Evolutionary conservation across 495 filamentous ascomycete genomes (phyloP).

Genomic region (Penicillium soppii): DNA sequence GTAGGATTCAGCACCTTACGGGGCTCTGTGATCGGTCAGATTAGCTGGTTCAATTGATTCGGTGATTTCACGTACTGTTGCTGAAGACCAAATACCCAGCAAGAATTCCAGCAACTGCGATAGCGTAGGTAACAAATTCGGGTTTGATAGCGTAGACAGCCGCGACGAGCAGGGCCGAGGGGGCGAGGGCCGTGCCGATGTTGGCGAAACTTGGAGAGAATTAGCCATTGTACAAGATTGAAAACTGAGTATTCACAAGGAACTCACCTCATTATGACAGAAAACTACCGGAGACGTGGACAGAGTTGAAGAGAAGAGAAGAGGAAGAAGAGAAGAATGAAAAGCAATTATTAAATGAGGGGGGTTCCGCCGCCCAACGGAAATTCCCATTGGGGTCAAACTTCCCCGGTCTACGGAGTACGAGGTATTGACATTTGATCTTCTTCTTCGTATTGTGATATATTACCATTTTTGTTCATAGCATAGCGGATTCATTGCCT

Average conservation of each 20-base stretch:
- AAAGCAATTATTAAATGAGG: constrained; percentile 5
- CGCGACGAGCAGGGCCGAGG: constrained; percentile 75
- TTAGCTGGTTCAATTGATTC: constrained; percentile 7
- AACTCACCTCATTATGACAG: constrained; percentile 38
- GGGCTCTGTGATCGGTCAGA: constrained; percentile 49
- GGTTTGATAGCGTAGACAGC: constrained; percentile 74
- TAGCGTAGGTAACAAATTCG: constrained; percentile 74
- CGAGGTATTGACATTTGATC: neutral
- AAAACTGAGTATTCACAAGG: neutral
- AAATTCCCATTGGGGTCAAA: constrained; percentile 20
- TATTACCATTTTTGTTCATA: too few species aligned
- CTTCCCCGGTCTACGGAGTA: constrained; percentile 5
- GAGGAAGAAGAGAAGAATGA: constrained; percentile 12
- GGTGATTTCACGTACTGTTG: constrained; percentile 17
- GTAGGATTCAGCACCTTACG: constrained; percentile 83
- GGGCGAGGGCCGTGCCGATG: constrained; percentile 79
- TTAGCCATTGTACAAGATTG: constrained; percentile 11
- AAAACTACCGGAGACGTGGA: neutral
- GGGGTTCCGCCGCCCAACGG: constrained; percentile 27
- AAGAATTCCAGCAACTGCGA: constrained; percentile 35
- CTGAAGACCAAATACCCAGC: constrained; percentile 19
- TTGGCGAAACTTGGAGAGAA: constrained; percentile 39
- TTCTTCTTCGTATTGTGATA: neutral
- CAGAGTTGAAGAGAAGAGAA: neutral
- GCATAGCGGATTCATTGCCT: neutral